Evolutionary conservation across 208 protist genomes (phyloP).

Genomic region (Paratrypanosoma confusum): DNA sequence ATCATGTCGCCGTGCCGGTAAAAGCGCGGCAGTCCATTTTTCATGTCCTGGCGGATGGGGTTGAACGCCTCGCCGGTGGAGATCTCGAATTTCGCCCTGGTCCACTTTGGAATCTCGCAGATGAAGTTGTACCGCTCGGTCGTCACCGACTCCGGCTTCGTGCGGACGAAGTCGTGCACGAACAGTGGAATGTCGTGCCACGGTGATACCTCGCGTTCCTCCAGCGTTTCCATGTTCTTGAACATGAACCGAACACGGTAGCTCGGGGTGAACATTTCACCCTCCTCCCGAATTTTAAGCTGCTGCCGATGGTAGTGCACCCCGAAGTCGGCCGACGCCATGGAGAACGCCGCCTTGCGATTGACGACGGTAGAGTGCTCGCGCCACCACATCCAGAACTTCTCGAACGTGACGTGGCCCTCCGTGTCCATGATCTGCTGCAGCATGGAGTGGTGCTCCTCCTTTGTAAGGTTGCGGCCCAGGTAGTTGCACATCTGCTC

Average conservation of each 20-base stretch:
- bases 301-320: constrained; percentile 86
- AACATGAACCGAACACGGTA: constrained; percentile 88
- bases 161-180: constrained; percentile 79
- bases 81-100: constrained; percentile 94
- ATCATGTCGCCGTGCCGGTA: constrained; percentile 95
- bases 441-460: constrained; percentile 47
- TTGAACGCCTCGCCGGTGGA: constrained; percentile 90
- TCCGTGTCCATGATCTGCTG: constrained; percentile 25
- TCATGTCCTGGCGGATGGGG: constrained; percentile 95
- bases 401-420: constrained; percentile 62
- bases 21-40: constrained; percentile 92
- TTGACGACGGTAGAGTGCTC: constrained; percentile 29
- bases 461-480: constrained; percentile 31
- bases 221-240: constrained; percentile 69
- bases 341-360: constrained; percentile 61
- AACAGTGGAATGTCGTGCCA: constrained; percentile 89
- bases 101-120: constrained; percentile 92
- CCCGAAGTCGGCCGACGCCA: constrained; percentile 79
- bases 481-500: constrained; percentile 73
- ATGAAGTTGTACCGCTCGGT: constrained; percentile 89
- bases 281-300: constrained; percentile 67
- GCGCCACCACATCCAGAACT: constrained; percentile 81
- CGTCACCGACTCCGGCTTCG: constrained; percentile 61
- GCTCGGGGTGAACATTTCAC: constrained; percentile 82
- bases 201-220: constrained; percentile 70